Conservation (phyloP, 2,329 filamentous ascomycete genomes). For the Monosporascus sp. region DNA sequence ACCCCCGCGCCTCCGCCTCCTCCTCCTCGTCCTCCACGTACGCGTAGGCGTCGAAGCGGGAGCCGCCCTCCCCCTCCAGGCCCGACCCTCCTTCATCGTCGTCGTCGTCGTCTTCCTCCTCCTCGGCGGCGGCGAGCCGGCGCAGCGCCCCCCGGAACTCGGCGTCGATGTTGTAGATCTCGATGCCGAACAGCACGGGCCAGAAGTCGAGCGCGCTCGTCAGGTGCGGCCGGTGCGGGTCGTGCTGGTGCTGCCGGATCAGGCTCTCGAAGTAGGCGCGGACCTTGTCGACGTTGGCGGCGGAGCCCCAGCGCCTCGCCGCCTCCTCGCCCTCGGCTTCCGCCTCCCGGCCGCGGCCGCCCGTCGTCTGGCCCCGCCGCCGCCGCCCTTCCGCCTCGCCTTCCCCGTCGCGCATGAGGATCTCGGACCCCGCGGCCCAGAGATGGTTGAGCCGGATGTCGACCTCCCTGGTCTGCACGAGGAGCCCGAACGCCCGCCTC, state of each 20-base stretch:
- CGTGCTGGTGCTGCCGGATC: slow-evolving; percentile 71
- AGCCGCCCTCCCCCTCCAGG: slow-evolving; percentile 10
- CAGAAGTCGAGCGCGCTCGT: slow-evolving; percentile 73
- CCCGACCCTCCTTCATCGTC: slow-evolving; percentile 14
- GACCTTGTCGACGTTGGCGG: slow-evolving; percentile 41
- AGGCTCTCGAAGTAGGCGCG: slow-evolving; percentile 69
- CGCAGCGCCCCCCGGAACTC: slow-evolving; percentile 44
- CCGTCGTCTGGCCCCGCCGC: background rate
- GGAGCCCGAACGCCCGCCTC: slow-evolving; percentile 67
- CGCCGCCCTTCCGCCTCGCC: background rate
- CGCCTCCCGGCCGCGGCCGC: background rate
- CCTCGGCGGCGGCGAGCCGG: slow-evolving; percentile 8
- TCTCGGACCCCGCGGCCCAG: slow-evolving; percentile 83
- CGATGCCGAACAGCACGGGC: slow-evolving; percentile 72
- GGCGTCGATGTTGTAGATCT: slow-evolving; percentile 69
- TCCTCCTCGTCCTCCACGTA: slow-evolving; percentile 8
- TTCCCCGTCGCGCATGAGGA: slow-evolving; percentile 61
- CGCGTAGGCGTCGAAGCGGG: background rate
- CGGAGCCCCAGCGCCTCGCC: slow-evolving; percentile 35
- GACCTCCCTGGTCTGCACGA: slow-evolving; percentile 56
- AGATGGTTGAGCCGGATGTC: slow-evolving; percentile 65
- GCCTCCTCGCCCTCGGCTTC: slow-evolving; percentile 5
- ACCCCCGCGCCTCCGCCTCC: slow-evolving; percentile 4
- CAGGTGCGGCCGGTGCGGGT: slow-evolving; percentile 51
- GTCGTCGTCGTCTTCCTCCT: slow-evolving; percentile 15